phyloP scores from a whole-genome alignment of 148 eudicot species.

The Persicaria tinctoria region DNA sequence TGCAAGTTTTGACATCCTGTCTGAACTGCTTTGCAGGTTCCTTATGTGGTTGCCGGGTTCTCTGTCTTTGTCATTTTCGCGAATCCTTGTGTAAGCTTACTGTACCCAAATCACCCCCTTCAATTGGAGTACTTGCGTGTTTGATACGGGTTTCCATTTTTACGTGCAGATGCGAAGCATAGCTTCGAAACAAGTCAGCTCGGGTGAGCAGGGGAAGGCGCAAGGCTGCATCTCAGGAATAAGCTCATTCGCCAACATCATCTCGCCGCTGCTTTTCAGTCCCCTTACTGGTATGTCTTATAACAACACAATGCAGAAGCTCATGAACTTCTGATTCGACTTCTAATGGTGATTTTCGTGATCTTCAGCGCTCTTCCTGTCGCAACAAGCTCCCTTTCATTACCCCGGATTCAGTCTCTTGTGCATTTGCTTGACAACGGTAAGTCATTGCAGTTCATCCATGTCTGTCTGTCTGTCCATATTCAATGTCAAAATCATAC shows the following conservation, averaged over 20 bases:
- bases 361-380: slow-evolving; percentile 47
- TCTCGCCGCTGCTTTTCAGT: slow-evolving; percentile 62
- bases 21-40: slow-evolving; percentile 36
- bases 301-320: background rate
- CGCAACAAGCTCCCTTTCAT: slow-evolving; percentile 51
- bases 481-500: background rate
- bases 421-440: slow-evolving; percentile 28
- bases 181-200: slow-evolving; percentile 70
- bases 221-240: slow-evolving; percentile 79
- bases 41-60: slow-evolving; percentile 44
- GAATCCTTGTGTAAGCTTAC: slow-evolving; percentile 53
- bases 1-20: background rate
- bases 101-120: background rate
- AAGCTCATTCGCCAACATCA: slow-evolving; percentile 50
- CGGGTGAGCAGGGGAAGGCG: slow-evolving; percentile 42
- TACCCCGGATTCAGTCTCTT: slow-evolving; percentile 74
- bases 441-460: background rate
- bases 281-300: slow-evolving; percentile 54
- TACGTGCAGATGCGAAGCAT: slow-evolving; percentile 56
- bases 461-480: too few species aligned
- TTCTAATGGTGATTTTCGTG: slow-evolving; percentile 3
- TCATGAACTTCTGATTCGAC: background rate
- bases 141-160: background rate
- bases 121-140: background rate
- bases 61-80: slow-evolving; percentile 35